Base-by-base conservation (phyloP, 2,329 filamentous ascomycete genomes). In the Mycosphaerelloides madeirae region DNA sequence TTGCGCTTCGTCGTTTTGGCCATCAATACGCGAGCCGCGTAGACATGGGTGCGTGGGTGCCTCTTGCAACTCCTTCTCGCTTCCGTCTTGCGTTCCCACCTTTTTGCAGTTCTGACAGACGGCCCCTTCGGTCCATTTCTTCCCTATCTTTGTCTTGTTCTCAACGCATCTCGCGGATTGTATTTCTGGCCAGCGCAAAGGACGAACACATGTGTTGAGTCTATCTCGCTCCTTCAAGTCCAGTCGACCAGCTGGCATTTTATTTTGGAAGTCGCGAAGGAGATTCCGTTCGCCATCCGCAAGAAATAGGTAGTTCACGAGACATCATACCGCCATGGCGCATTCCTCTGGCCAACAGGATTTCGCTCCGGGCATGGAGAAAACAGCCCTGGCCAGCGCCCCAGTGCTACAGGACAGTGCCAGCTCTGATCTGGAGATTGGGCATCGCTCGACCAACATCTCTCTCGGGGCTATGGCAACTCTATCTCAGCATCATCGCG, bases 401-500 rank as follows among this genome's bases (percentile, higher is more conserved):
- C 38, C 16, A 31, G 8, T 16, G 16, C 28, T 39, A 7, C 34
- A 31, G 28, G 28, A 48, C 8, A 44, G 25, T 6, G 34, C 45
- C 11, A 48, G 32, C 15, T 45, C 50, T 16, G 53, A 57, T 22
- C 28, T 48, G 14, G 53, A 59, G 16, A 54, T 55, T 3, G 48
- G 50, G n/a, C 56, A 53, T 8, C 46, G 52, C 33, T 52, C 51
- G 7, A 62, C 58, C 14, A 56, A 61, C 29, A 55, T 60, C 43
- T 49, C 47, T 3, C 48, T 57, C 15, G 55, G 54, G 19, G 53
- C 46, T 33, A 53, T 51, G 9, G 64, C 63, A 16, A 53, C 60
- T 33, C 61, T 75, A 12, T 61, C 70, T 5, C 60, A 65, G 37
- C 67, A 70, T 40, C 72, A 76, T 51, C 65, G 68, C 13, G 65